Evolutionary conservation across 208 protist species (phyloP).

Genomic region (Leishmania tarentolae): DNA sequence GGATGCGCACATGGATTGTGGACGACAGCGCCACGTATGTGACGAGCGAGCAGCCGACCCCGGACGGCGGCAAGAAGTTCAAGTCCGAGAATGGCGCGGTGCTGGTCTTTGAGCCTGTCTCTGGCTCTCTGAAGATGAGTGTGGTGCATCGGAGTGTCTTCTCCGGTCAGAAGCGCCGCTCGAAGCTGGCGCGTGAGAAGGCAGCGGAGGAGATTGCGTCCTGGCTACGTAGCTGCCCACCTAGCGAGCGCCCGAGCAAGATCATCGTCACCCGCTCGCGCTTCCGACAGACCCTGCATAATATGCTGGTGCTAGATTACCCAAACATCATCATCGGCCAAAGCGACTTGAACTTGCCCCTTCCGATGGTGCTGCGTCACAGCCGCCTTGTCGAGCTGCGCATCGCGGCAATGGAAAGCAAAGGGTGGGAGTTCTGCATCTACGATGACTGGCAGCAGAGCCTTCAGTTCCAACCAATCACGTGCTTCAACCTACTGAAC

Average conservation of each 20-base stretch:
- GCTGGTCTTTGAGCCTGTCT: slow-evolving; percentile 99
- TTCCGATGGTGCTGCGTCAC: slow-evolving; percentile 99
- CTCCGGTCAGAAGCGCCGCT: slow-evolving; percentile 99
- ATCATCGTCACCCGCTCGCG: slow-evolving; percentile 99
- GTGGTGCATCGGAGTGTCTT: slow-evolving; percentile 99
- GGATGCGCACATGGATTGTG: slow-evolving; percentile 99
- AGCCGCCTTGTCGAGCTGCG: slow-evolving; percentile 99
- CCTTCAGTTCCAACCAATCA: slow-evolving; percentile 97
- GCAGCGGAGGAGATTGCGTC: slow-evolving; percentile 99
- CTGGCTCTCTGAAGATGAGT: slow-evolving; percentile 99
- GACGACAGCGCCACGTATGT: slow-evolving; percentile 99
- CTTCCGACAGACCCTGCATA: slow-evolving; percentile 93
- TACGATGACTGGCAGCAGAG: slow-evolving; percentile 99
- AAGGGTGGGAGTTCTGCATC: slow-evolving; percentile 99
- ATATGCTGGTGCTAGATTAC: slow-evolving; percentile 98
- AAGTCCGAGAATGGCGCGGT: slow-evolving; percentile 98
- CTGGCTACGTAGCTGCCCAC: slow-evolving; percentile 98
- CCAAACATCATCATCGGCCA: slow-evolving; percentile 99
- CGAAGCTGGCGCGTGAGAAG: slow-evolving; percentile 99
- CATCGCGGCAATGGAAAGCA: slow-evolving; percentile 98
- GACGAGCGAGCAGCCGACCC: slow-evolving; percentile 99
- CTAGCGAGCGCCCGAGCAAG: slow-evolving; percentile 99
- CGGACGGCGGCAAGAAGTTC: slow-evolving; percentile 98
- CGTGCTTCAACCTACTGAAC: slow-evolving; percentile 99
- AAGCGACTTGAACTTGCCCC: slow-evolving; percentile 99